Evolutionary conservation across 345 rosid genomes (phyloP).

Genomic region (Anastatica hierochuntica): DNA sequence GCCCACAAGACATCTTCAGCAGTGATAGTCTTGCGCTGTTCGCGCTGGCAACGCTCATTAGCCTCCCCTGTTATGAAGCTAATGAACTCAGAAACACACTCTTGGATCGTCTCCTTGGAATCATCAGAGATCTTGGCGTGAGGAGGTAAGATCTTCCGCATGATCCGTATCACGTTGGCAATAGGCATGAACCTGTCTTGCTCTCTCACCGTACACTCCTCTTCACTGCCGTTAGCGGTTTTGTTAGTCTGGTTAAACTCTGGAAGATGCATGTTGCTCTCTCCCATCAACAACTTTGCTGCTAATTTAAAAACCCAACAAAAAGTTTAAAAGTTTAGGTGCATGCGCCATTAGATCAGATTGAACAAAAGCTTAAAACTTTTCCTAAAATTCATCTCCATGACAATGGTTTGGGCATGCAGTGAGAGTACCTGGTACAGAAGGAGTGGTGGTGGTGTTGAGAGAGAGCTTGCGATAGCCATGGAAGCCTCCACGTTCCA

Average conservation of each 20-base stretch:
- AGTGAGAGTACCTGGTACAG: constrained; percentile 25
- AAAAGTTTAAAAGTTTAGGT: neutral
- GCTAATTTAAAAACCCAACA: neutral
- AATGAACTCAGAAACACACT: constrained; percentile 94
- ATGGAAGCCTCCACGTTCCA: constrained; percentile 60
- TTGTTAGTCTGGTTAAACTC: constrained; percentile 24
- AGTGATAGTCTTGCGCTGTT: constrained; percentile 93
- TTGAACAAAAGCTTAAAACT: neutral
- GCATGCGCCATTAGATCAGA: constrained; percentile 18
- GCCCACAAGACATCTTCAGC: constrained; percentile 94
- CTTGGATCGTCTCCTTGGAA: constrained; percentile 92
- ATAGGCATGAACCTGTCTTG: constrained; percentile 96
- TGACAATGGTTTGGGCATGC: constrained; percentile 13
- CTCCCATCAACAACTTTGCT: constrained; percentile 19
- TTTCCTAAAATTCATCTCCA: neutral
- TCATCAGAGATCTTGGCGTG: constrained; percentile 95
- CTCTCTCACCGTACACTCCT: constrained; percentile 65
- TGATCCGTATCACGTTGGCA: constrained; percentile 84
- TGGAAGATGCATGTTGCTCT: constrained; percentile 25
- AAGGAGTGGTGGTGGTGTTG: constrained; percentile 26
- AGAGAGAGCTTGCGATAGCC: constrained; percentile 46
- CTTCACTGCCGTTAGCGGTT: constrained; percentile 23
- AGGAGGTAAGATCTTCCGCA: constrained; percentile 79
- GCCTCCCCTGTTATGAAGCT: constrained; percentile 97
- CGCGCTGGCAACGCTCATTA: constrained; percentile 88